A percentile compares a stretch with the other conserved stretches of the same genome.
These are phyloP conservation scores for Suillus decipiens DNA, from an alignment of 768 basidiomycete species.

Conservation along the genomic window DNA sequence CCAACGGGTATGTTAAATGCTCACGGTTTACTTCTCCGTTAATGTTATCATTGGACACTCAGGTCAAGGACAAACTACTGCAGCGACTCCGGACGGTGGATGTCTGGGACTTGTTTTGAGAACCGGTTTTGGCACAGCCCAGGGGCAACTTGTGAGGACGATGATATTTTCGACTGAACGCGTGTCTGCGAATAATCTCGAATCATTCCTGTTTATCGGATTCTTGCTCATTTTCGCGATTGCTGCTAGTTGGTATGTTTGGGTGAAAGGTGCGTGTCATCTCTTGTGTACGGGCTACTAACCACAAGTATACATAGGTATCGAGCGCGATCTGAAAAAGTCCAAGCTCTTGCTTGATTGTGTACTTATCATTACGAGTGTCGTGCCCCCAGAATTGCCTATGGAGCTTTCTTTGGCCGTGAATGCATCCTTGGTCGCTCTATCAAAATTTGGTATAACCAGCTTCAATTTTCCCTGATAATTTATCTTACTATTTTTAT, in stretches of 20 bases:
- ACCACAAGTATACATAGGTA: conserved; percentile 48
- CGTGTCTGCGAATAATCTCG: conserved; percentile 93
- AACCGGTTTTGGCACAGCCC: conserved; percentile 96
- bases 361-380: conserved; percentile 93
- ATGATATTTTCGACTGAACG: conserved; percentile 99
- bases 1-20: conserved; percentile 37
- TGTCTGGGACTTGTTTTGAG: conserved; percentile 91
- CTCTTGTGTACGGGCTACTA: neutral
- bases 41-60: neutral
- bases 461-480: neutral
- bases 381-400: conserved; percentile 96
- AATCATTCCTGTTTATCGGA: conserved; percentile 96
- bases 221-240: conserved; percentile 97
- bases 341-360: conserved; percentile 95
- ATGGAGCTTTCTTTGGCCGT: conserved; percentile 98
- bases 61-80: conserved; percentile 38
- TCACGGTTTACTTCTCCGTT: conserved; percentile 38
- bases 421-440: conserved; percentile 89
- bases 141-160: conserved; percentile 95
- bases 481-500: conserved; percentile 7
- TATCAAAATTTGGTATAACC: conserved; percentile 85
- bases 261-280: conserved; percentile 79
- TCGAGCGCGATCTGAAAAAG: conserved; percentile 91
- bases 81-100: conserved; percentile 85
- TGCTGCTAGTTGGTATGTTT: conserved; percentile 97